Evolutionary conservation across 192 early-diverging fungal genomes (phyloP), one percentile per base, ranked within the genome.

Genomic region (Phycomyces nitens): DNA sequence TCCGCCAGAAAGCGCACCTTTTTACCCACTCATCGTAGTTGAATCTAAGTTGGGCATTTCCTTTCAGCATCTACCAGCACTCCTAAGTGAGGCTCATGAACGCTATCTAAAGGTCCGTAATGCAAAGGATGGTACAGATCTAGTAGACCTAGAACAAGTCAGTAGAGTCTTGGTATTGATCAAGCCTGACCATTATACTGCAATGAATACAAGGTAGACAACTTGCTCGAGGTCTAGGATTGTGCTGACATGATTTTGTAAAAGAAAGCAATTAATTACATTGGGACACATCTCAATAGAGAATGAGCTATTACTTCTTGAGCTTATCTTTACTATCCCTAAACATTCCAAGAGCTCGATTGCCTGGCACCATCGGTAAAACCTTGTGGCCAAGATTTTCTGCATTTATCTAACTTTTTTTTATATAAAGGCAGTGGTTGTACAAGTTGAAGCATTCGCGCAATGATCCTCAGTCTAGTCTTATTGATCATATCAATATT

Each of bases 281-380:
- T n/a, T 50, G 20, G 62, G 71, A 1, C 4, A 53, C 0, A 18
- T 79, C n/a, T 60, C 77, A 23, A 56, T 73, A 40, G 11, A 55
- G 1, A 27, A 59, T 0, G 82, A 83, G 65, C 43, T 83, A 8
- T 49, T 57, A n/a, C 61, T 79, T 14, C 34, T 81, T n/a, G 62
- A 80, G n/a, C 62, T 76, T 22, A 68, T 77, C 5, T 71, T 83
- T 12, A 83, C 82, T 16, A 68, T 81, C 18, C 75, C 82, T 14
- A 66, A 71, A 58, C 77, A 83, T 22, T 71, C 79, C 18, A 83
- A 80, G 59, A 74, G 74, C 56, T 71, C 77, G 0, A 66, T 69
- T 39, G 73, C 79, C 15, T 83, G 82, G 82, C 60, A 79, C 66
- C 82, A 83, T 44, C 53, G 79, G 69, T 64, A 73, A 56, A 75